These are phyloP conservation scores for Annulohypoxylon bovei DNA, from an alignment of 495 filamentous ascomycete species.

Conservation along the genomic window DNA sequence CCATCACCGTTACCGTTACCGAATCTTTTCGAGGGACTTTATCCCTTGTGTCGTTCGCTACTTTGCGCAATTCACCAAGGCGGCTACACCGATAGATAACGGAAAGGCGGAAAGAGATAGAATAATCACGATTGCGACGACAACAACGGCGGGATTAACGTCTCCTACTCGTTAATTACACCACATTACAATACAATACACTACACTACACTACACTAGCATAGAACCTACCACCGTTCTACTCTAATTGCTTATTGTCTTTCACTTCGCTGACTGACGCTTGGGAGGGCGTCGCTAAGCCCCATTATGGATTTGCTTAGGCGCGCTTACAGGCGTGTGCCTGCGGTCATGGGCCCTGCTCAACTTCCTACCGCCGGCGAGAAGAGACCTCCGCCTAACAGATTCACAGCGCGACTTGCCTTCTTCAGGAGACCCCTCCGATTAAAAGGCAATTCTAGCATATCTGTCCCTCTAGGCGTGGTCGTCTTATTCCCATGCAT, in stretches of 20 bases:
- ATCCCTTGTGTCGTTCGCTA: constrained; percentile 44
- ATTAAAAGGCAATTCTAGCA: constrained; percentile 90
- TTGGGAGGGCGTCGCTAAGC: constrained; percentile 23
- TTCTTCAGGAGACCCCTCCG: constrained; percentile 91
- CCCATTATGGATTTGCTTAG: constrained; percentile 65
- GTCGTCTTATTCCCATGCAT: constrained; percentile 93
- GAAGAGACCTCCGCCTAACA: constrained; percentile 53
- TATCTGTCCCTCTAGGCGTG: constrained; percentile 92
- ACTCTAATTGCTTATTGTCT: background rate
- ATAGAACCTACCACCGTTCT: background rate
- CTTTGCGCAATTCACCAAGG: constrained; percentile 25
- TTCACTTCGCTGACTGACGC: background rate
- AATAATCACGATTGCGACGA: constrained; percentile 17
- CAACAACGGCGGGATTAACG: constrained; percentile 19
- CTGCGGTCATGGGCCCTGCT: constrained; percentile 48
- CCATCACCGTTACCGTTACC: background rate
- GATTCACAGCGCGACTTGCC: constrained; percentile 66
- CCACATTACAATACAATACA: no score
- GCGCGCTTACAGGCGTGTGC: constrained; percentile 61
- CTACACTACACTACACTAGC: background rate
- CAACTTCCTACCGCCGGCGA: constrained; percentile 58
- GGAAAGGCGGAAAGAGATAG: constrained; percentile 21
- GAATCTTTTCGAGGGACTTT: constrained; percentile 12
- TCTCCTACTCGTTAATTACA: background rate
- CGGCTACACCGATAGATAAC: constrained; percentile 29